Conservation (phyloP, 139 green algal species). For the Limnomonas spitsbergensis region DNA sequence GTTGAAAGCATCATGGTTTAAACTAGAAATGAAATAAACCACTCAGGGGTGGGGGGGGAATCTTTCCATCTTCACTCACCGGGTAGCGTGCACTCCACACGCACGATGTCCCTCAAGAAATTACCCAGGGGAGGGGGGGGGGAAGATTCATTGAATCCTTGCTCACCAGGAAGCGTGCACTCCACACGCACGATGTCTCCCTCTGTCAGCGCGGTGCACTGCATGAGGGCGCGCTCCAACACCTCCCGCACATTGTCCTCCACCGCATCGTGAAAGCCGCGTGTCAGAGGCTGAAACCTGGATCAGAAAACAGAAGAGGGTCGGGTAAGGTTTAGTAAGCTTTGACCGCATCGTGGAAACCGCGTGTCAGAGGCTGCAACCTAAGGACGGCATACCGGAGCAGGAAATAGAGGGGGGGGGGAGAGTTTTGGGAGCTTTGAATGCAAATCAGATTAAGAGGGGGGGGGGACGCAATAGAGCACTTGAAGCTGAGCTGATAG, state of each 20-base stretch:
- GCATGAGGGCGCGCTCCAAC: constrained; percentile 62
- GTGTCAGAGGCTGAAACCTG: constrained; percentile 61
- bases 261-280: constrained; percentile 65
- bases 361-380: constrained; percentile 36
- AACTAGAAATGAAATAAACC: too few relatives aligned
- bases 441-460: too few relatives aligned
- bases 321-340: too few relatives aligned
- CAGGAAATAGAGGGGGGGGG: not conserved
- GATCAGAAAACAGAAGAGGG: not conserved
- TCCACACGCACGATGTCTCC: constrained; percentile 69
- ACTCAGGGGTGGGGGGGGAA: too few relatives aligned
- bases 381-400: not conserved
- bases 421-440: too few relatives aligned
- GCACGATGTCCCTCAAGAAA: constrained; percentile 74
- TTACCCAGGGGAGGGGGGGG: too few relatives aligned
- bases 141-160: too few relatives aligned
- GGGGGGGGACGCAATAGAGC: too few relatives aligned
- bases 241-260: constrained; percentile 41
- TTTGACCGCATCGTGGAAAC: constrained; percentile 67
- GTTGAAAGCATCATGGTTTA: too few relatives aligned
- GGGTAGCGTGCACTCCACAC: constrained; percentile 25
- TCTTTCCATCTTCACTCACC: too few relatives aligned
- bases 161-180: not conserved
- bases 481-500: too few relatives aligned
- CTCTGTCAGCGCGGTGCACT: constrained; percentile 61